phyloP scores from a whole-genome alignment of 1,139 yeast species.

The Magnusiomyces ingens region DNA sequence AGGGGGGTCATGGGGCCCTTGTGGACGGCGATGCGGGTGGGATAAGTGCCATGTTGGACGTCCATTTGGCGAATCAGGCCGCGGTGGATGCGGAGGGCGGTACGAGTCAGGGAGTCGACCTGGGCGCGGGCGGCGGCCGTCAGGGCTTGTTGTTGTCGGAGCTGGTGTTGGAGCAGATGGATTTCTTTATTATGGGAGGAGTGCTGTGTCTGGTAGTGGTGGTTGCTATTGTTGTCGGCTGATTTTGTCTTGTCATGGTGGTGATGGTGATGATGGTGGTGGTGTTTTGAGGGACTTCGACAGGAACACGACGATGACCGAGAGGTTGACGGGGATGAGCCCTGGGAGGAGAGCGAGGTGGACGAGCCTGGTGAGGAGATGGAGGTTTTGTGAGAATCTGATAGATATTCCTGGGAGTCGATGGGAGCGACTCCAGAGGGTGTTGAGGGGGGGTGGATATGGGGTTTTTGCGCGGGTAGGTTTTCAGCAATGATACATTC shows the following conservation, averaged over 20 bases:
- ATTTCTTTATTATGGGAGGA: background rate
- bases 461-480: no score
- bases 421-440: no score
- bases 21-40: constrained; percentile 15
- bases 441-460: no score
- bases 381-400: background rate
- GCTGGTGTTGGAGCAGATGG: background rate
- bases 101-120: background rate
- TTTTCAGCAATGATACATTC: no score
- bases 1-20: constrained; percentile 6
- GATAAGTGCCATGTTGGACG: constrained; percentile 24
- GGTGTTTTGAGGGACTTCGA: background rate
- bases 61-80: constrained; percentile 26
- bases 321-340: background rate
- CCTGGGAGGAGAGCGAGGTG: background rate
- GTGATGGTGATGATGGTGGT: background rate
- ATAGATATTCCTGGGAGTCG: background rate
- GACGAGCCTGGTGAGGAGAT: background rate
- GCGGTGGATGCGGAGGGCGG: constrained; percentile 8
- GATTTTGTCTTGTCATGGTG: background rate
- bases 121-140: background rate
- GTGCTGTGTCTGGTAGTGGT: no score
- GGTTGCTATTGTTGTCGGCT: no score
- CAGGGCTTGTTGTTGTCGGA: constrained; percentile 2
- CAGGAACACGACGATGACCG: background rate